Base-by-base conservation (phyloP, 768 basidiomycete genomes). In the Tubosaeta sp. region DNA sequence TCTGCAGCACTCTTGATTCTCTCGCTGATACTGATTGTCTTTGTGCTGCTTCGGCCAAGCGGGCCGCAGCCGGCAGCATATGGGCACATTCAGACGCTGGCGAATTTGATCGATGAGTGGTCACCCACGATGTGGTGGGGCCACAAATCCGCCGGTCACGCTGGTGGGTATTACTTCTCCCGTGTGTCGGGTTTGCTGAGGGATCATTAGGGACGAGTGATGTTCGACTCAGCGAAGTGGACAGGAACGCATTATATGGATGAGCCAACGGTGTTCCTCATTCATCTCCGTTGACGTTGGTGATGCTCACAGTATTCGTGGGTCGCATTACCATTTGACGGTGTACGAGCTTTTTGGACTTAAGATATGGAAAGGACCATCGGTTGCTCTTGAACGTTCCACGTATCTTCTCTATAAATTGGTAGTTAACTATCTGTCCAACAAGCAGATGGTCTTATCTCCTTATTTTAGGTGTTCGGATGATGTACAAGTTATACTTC, bases 71-170 rank as follows among this genome's bases (percentile, higher is more conserved):
- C 61, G 0, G 64, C 59, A 3, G 56, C 66, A 21, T 71, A 70
- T 22, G 66, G 70, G 2, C 69, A 71, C 22, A 44, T 71, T 3
- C 64, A 68, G 40, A 71, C 66, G 13, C 59, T 71, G 14, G 67
- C 62, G 2, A 68, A 70, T 43, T 49, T 70, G 49, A 56, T 69
- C 31, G 70, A 71, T 48, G 67, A 71, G n/a, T 66, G 70, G 70
- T 65, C 69, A 12, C 49, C 59, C 1, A 63, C 53, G 6, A 64
- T 69, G 55, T 62, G 67, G 66, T 68, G 65, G 60, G 67, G 60
- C n/a, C 54, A 58, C 27, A 69, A 67, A 21, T 31, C 31, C 1
- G 21, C 18, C 11, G 51, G 54, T 40, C 64, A 57, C 51, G 62
- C 65, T 1, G 67, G 64, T 59, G 51, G 46, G 65, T 53, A 19